These are phyloP conservation scores for Helenozyma rhizophorensis DNA, from an alignment of 805 yeast species.

Conservation along the genomic window DNA sequence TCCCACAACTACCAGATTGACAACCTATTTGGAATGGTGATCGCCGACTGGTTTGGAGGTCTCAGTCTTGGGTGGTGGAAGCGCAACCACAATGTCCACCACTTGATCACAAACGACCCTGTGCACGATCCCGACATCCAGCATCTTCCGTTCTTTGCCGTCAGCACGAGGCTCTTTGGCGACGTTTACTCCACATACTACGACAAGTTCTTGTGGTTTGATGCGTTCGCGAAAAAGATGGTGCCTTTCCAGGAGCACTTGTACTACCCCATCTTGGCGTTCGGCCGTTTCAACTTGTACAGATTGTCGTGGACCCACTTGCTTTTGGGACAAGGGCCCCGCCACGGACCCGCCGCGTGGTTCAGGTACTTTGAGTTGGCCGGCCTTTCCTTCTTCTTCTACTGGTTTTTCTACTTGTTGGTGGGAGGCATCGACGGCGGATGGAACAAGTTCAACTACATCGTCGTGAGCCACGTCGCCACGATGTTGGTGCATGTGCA, in stretches of 20 bases:
- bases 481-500: constrained; percentile 95
- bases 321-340: constrained; percentile 72
- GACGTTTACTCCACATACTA: constrained; percentile 78
- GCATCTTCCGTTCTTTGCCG: constrained; percentile 88
- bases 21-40: constrained; percentile 63
- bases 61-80: constrained; percentile 94
- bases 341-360: constrained; percentile 81
- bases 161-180: constrained; percentile 64
- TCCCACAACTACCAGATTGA: constrained; percentile 78
- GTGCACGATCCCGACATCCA: constrained; percentile 94
- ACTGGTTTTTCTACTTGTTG: constrained; percentile 75
- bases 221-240: constrained; percentile 52
- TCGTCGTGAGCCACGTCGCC: constrained; percentile 70
- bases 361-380: constrained; percentile 71
- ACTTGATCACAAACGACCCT: constrained; percentile 86
- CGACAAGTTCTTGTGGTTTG: constrained; percentile 63
- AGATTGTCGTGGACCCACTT: constrained; percentile 77
- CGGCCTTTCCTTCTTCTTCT: constrained; percentile 67
- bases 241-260: constrained; percentile 64
- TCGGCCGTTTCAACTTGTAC: constrained; percentile 84
- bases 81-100: constrained; percentile 90
- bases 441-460: constrained; percentile 51
- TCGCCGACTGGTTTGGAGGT: constrained; percentile 85
- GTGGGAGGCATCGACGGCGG: constrained; percentile 51
- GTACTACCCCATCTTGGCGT: constrained; percentile 74